These are phyloP conservation scores for Chenopodium album DNA, from an alignment of 148 eudicot species.

Conservation along the genomic window DNA sequence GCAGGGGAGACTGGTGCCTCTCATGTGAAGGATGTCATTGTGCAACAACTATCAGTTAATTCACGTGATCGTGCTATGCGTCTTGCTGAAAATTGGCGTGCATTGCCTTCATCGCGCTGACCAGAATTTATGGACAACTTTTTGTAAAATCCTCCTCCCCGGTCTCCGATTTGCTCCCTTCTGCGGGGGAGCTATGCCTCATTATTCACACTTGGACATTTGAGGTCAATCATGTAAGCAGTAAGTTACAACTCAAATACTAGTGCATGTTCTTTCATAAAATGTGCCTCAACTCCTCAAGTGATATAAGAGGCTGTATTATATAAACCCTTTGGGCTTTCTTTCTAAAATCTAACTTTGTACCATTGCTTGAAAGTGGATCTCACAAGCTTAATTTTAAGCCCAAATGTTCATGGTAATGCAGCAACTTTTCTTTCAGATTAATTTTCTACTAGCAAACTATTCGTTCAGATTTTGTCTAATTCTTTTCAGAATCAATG, in stretches of 20 bases:
- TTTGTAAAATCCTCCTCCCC: background rate
- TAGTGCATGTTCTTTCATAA: background rate
- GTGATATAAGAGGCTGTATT: no score
- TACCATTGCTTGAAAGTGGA: no score
- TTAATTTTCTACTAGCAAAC: no score
- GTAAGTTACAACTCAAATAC: background rate
- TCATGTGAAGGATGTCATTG: slow-evolving; percentile 60
- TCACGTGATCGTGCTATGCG: slow-evolving; percentile 55
- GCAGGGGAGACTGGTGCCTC: slow-evolving; percentile 77
- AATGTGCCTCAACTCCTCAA: no score
- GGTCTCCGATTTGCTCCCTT: background rate
- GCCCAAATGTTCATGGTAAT: no score
- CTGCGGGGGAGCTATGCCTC: background rate
- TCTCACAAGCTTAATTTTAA: no score
- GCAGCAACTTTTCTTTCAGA: no score
- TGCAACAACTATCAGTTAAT: slow-evolving; percentile 56
- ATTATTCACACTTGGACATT: background rate
- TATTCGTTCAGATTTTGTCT: no score
- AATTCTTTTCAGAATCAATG: no score
- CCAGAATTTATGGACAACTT: background rate
- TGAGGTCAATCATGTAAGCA: background rate
- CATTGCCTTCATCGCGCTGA: slow-evolving; percentile 66
- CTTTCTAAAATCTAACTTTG: no score
- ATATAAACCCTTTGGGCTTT: no score
- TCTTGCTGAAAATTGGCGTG: slow-evolving; percentile 72